A percentile compares a stretch with the other conserved stretches of the same genome.
Conservation (phyloP, 345 rosid species). For the Lumnitzera littorea region DNA sequence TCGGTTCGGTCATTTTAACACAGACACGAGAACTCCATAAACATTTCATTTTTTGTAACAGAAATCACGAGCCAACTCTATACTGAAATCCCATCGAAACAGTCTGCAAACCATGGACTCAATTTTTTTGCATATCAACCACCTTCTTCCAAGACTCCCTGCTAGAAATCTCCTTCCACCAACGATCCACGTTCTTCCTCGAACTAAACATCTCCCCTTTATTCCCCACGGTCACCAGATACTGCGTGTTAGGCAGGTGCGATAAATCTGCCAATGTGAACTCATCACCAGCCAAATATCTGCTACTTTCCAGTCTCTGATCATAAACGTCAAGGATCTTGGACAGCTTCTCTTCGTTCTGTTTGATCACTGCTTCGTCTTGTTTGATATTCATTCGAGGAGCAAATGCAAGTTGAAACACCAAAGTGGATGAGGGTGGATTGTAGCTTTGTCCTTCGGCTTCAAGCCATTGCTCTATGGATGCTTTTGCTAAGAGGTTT, state of each 20-base stretch:
- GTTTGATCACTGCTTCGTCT: conserved; percentile 32
- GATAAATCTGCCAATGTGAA: conserved; percentile 71
- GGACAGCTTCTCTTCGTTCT: conserved; percentile 38
- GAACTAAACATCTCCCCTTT: conserved; percentile 36
- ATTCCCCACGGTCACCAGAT: conserved; percentile 31
- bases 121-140: conserved; percentile 37
- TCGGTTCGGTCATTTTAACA: too few relatives aligned
- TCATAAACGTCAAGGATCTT: conserved; percentile 63
- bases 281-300: conserved; percentile 60
- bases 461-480: conserved; percentile 74
- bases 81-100: too few relatives aligned
- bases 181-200: conserved; percentile 52
- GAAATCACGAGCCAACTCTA: too few relatives aligned
- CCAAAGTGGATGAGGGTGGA: conserved; percentile 44
- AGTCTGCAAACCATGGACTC: too few relatives aligned
- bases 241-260: conserved; percentile 50
- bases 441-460: conserved; percentile 59
- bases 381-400: conserved; percentile 53
- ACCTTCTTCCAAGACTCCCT: conserved; percentile 72
- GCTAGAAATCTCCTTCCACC: conserved; percentile 67
- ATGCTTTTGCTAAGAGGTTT: conserved; percentile 49
- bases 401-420: conserved; percentile 58
- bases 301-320: conserved; percentile 39
- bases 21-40: too few relatives aligned
- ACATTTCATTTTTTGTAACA: too few relatives aligned